Percentiles rank a stretch among this genome's conserved stretches.
These are phyloP conservation scores for Drechmeria coniospora DNA, from an alignment of 2,329 filamentous ascomycete genomes.

Conservation along the genomic window DNA sequence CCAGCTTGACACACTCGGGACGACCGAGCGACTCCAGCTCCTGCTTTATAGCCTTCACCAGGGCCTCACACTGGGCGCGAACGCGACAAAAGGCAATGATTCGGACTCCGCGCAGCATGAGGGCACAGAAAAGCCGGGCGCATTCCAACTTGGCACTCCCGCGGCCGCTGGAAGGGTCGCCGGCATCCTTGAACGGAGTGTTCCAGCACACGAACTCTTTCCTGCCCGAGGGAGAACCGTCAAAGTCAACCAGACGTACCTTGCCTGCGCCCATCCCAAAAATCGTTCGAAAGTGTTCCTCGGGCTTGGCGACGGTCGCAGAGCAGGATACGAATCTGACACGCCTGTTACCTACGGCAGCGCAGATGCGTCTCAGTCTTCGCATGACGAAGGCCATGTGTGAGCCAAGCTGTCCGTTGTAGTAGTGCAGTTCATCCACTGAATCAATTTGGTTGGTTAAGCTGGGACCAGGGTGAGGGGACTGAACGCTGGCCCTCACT, in stretches of 20 bases:
- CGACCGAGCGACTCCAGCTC: conserved; percentile 62
- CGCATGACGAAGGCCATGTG: conserved; percentile 95
- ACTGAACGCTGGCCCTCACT: no score
- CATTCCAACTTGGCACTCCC: conserved; percentile 72
- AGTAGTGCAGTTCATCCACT: conserved; percentile 85
- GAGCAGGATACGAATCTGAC: conserved; percentile 93
- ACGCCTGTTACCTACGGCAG: conserved; percentile 70
- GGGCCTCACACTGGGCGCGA: conserved; percentile 72
- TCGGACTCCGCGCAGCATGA: conserved; percentile 74
- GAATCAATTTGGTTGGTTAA: neutral
- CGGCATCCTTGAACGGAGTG: conserved; percentile 81
- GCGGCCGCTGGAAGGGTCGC: conserved; percentile 72
- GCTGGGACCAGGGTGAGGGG: no score
- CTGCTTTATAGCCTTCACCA: conserved; percentile 64
- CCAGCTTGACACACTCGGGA: conserved; percentile 57
- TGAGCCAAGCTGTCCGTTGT: conserved; percentile 86
- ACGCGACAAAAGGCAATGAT: conserved; percentile 89
- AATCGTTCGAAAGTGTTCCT: conserved; percentile 84
- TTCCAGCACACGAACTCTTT: conserved; percentile 99
- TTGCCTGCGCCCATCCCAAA: conserved; percentile 79
- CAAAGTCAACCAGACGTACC: conserved; percentile 71
- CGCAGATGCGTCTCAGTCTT: conserved; percentile 71
- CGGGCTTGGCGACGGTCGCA: conserved; percentile 85
- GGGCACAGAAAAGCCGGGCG: conserved; percentile 78
- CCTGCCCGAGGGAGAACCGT: conserved; percentile 75